Percentiles rank a stretch among this genome's conserved stretches.
phyloP scores from a whole-genome alignment of 306 rosid genomes.

The Acacia melanoxylon region DNA sequence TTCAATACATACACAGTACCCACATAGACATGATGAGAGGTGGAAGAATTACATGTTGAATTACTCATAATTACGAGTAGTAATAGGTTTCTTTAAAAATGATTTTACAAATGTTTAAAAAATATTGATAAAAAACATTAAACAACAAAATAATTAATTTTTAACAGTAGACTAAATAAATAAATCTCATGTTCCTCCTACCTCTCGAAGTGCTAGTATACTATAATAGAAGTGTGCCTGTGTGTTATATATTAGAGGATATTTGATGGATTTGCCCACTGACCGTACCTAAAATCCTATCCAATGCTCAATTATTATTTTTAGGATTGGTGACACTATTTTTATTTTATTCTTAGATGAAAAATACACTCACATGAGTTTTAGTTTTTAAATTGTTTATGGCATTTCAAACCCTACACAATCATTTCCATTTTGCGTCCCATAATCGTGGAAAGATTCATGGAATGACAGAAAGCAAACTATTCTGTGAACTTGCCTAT shows the following conservation, averaged over 20 bases:
- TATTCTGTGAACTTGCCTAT: too few relatives aligned
- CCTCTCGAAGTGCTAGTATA: background rate
- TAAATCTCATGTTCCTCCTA: background rate
- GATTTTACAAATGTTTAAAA: background rate
- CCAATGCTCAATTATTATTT: background rate
- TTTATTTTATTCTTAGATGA: background rate
- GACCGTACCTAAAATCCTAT: background rate
- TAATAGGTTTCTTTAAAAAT: too few relatives aligned
- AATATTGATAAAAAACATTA: too few relatives aligned
- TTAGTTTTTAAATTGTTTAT: background rate
- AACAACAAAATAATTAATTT: too few relatives aligned
- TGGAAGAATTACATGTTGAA: too few relatives aligned
- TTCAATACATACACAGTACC: too few relatives aligned
- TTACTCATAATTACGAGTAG: background rate
- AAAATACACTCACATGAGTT: background rate
- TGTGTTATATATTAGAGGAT: too few relatives aligned
- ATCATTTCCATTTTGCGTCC: background rate
- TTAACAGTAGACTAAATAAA: too few relatives aligned
- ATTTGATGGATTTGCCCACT: background rate
- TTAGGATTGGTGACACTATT: too few relatives aligned
- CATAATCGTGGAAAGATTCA: background rate
- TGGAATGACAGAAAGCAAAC: background rate
- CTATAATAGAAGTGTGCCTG: background rate
- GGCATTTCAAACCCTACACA: background rate
- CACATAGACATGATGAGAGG: too few relatives aligned